A percentile compares a stretch with the other conserved stretches of the same genome.
These are phyloP conservation scores for Marvania coccoides DNA, from an alignment of 139 green algal genomes.

Conservation along the genomic window DNA sequence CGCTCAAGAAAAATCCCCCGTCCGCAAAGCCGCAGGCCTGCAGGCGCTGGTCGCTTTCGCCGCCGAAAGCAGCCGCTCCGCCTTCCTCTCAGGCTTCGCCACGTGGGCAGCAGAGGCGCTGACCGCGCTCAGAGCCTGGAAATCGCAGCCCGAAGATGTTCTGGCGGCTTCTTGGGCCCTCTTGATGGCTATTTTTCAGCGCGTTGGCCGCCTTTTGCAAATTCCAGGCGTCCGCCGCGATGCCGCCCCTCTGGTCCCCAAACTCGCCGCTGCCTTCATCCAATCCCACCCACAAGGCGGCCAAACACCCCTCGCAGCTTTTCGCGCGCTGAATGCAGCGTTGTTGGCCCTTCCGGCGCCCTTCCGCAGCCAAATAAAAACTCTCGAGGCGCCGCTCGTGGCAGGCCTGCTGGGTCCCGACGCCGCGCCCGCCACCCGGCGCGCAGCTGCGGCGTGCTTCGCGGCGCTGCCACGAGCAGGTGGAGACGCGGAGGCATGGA, in stretches of 20 bases:
- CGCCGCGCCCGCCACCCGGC: neutral
- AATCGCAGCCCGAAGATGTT: neutral
- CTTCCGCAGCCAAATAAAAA: slow-evolving; percentile 11
- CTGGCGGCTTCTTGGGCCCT: neutral
- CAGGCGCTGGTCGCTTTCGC: neutral
- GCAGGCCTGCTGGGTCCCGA: neutral
- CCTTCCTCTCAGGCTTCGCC: neutral
- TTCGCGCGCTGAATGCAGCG: slow-evolving; percentile 15
- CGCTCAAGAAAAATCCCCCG: neutral
- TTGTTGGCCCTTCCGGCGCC: slow-evolving; percentile 7
- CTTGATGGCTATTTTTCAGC: slow-evolving; percentile 23
- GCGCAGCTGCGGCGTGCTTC: slow-evolving; percentile 3
- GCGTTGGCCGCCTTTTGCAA: slow-evolving; percentile 33
- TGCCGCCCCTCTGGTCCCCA: slow-evolving; percentile 10
- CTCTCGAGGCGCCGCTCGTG: slow-evolving; percentile 5
- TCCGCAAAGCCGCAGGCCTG: neutral
- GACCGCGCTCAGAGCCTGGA: neutral
- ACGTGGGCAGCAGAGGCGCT: neutral
- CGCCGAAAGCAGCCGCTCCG: neutral
- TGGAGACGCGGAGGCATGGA: slow-evolving; percentile 30
- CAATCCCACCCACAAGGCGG: neutral
- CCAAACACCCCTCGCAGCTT: neutral
- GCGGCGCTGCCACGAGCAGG: slow-evolving; percentile 17
- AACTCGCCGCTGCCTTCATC: slow-evolving; percentile 3
- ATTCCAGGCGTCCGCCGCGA: slow-evolving; percentile 41